Conservation (phyloP, 495 filamentous ascomycete genomes). For the Penicillium bialowiezense region DNA sequence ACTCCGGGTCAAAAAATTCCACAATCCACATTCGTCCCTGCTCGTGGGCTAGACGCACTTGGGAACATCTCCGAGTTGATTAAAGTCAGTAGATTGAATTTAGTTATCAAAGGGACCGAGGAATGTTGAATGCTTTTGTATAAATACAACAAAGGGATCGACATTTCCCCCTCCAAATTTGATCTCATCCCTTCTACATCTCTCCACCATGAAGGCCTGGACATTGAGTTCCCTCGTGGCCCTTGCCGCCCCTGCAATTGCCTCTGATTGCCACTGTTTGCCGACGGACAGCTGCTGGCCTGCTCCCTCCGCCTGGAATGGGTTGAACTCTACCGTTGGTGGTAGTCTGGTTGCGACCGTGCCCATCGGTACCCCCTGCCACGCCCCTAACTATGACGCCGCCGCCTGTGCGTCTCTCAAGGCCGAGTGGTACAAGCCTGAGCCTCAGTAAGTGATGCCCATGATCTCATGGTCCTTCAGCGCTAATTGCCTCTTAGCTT, state of each 20-base stretch:
- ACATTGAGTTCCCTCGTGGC: constrained; percentile 18
- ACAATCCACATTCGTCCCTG: neutral
- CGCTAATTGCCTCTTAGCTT: constrained; percentile 15
- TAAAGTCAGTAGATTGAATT: neutral
- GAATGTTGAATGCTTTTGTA: neutral
- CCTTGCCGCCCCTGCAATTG: constrained; percentile 16
- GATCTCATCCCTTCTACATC: constrained; percentile 3
- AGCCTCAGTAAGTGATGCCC: constrained; percentile 25
- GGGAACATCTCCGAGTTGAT: constrained; percentile 19
- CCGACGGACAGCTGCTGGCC: constrained; percentile 44
- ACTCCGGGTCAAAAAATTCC: neutral
- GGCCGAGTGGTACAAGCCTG: constrained; percentile 21
- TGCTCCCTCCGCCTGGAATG: constrained; percentile 29
- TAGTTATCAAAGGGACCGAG: constrained; percentile 1
- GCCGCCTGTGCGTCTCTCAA: constrained; percentile 24
- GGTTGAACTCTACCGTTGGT: constrained; percentile 35
- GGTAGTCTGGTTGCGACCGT: constrained; percentile 42
- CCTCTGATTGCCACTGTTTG: constrained; percentile 19
- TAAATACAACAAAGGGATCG: constrained; percentile 14
- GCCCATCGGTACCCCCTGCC: constrained; percentile 42
- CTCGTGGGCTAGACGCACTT: constrained; percentile 5
- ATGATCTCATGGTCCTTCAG: too few relatives aligned
- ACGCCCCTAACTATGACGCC: constrained; percentile 36
- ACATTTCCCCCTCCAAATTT: constrained; percentile 5
- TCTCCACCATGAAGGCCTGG: constrained; percentile 30